These are phyloP conservation scores for Neonectria punicea DNA, from an alignment of 2,329 filamentous ascomycete species.

Conservation along the genomic window DNA sequence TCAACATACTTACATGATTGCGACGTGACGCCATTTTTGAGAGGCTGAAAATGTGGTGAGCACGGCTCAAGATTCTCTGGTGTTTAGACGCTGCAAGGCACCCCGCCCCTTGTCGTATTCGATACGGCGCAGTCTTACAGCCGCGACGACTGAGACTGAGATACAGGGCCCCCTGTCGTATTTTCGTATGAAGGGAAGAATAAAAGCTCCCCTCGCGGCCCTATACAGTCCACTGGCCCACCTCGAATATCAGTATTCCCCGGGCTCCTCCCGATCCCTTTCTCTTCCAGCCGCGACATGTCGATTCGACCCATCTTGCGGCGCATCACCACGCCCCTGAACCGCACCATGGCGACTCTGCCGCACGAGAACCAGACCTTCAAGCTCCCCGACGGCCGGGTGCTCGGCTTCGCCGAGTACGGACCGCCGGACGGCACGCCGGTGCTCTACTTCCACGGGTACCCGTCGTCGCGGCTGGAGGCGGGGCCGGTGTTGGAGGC, in stretches of 20 bases:
- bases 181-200: constrained; percentile 1
- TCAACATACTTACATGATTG: no score
- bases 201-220: neutral
- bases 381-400: constrained; percentile 52
- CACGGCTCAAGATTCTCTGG: neutral
- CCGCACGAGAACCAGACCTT: constrained; percentile 40
- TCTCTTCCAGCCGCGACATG: neutral
- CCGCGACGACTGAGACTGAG: no score
- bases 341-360: constrained; percentile 10
- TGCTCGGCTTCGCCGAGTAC: constrained; percentile 54
- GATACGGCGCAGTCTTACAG: neutral
- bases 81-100: neutral
- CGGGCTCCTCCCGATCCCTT: neutral
- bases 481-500: constrained; percentile 40
- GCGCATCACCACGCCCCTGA: neutral
- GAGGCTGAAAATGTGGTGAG: neutral
- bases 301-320: neutral
- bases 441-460: constrained; percentile 56
- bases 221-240: neutral
- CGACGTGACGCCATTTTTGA: no score
- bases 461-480: constrained; percentile 54
- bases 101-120: constrained; percentile 18
- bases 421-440: constrained; percentile 46
- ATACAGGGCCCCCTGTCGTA: constrained; percentile 1
- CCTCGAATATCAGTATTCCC: neutral